Evolutionary conservation across 257 asterid genomes (phyloP), one percentile per base, ranked within the genome.

Genomic region (Rehmannia glutinosa): DNA sequence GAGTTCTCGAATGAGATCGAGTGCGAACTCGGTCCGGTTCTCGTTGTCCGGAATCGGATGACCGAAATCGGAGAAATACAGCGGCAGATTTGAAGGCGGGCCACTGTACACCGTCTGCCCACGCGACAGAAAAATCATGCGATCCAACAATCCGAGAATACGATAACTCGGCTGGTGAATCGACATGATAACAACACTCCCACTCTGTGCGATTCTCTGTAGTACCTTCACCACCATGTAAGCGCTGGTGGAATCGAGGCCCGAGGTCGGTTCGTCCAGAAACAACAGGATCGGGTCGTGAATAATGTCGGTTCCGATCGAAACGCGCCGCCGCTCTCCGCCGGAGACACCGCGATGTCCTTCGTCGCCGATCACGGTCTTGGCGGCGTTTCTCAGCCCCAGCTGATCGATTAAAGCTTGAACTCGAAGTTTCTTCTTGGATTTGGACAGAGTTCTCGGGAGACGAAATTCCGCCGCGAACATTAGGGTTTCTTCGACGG

Each of bases 91-190:
- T 2, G 77, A 49, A 0, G 95, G 95, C 0, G 92, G 59, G 3
- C 95, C 96, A n/a, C 90, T 87, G 71, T 85, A 91, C 6, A 87
- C 98, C 0, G 95, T 85, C 39, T 83, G 85, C 0, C 98, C 96
- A 0, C 85, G 86, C 0, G 95, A 87, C 67, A 92, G 70, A 30
- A 92, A 87, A 0, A 92, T 80, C 81, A 92, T 61, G 2, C 83
- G 80, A 45, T 91, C 92, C 35, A 89, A 33, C 42, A 91, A 36
- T 0, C 95, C 84, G 0, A 92, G 77, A 42, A 88, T 85, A 6
- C 96, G 82, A 24, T 86, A 82, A 55, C 96, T 88, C 20, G 96
- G 97, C 43, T 88, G 97, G 68, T 91, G 97, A 5, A 91, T 71
- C 13, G 97, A 91, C 95, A 86, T 88, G 54, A 91, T 83, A 0